Base-by-base conservation (phyloP, 495 filamentous ascomycete genomes). In the Neurospora discreta region DNA sequence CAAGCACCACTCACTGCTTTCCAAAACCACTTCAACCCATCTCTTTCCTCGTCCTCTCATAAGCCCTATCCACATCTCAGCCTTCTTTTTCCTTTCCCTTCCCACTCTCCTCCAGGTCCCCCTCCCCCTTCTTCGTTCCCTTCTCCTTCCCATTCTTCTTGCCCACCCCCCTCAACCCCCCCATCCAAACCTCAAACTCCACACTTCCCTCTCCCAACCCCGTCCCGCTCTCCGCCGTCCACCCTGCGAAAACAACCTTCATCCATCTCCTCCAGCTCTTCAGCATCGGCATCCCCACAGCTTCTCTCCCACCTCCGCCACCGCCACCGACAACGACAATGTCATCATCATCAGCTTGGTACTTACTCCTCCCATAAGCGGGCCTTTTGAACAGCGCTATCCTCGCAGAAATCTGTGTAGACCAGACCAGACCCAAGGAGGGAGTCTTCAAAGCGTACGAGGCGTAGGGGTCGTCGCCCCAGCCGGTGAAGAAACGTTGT, bases 401-500 rank as follows among this genome's bases (percentile, higher is more conserved):
- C 10, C 95, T 89, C 75, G 87, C 89, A 3, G 91, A 87, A 52
- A 98, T 89, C 81, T 95, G 92, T 71, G 93, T 96, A 41, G 92
- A 88, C 95, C 95, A 99, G 36, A 94, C 89, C 15, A 97, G 84
- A 0, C 95, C 95, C 70, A 98, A 82, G 10, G 91, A 89, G 0
- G 95, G 95, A 0, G 92, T 96, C 81, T 98, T 99, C 16, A 89
- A 83, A 40, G 81, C 78, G 26, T 74, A 78, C 33, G 81, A 77
- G 13, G 71, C 68, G 46, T 72, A 69, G 0, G 76, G 81, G 44
- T 85, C 82, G 77, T 94, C 91, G 30, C 93, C 93, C 94, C 95
- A 99, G 43, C 95, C 95, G 3, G 92, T 95, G 80, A 97, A 97
- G 86, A 92, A 99, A 9, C 90, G 88, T 76, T 96, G 91, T 80